Conservation (phyloP, 2,329 filamentous ascomycete genomes). For the Bipolaris victoriae region DNA sequence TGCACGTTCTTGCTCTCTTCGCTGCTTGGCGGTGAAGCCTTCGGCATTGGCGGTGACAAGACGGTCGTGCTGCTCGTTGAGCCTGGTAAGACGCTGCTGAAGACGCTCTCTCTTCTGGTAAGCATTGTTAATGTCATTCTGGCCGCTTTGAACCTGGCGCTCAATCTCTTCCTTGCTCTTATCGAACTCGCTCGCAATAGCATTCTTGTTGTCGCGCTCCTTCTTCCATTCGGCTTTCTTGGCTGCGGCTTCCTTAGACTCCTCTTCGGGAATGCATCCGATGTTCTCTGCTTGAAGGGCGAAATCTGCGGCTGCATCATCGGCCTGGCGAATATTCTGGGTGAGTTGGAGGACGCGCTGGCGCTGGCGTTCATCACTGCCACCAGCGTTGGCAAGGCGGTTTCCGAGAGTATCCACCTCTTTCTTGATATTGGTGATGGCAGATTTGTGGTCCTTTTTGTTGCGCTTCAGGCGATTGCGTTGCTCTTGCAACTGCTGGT, state of each 20-base stretch:
- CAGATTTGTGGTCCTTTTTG: constrained; percentile 76
- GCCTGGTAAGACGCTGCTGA: constrained; percentile 71
- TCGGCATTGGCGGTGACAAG: constrained; percentile 72
- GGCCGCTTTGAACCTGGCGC: constrained; percentile 66
- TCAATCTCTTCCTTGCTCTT: constrained; percentile 67
- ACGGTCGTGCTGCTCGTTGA: constrained; percentile 73
- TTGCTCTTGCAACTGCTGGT: constrained; percentile 72
- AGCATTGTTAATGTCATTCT: constrained; percentile 67
- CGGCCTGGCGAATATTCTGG: constrained; percentile 73
- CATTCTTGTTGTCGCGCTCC: constrained; percentile 59
- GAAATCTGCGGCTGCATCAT: constrained; percentile 65
- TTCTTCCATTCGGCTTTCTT: constrained; percentile 65
- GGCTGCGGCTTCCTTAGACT: constrained; percentile 63
- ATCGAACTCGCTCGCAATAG: constrained; percentile 64
- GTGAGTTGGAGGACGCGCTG: constrained; percentile 78
- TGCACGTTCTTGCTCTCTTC: constrained; percentile 49
- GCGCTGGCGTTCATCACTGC: constrained; percentile 75
- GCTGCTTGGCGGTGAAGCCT: constrained; percentile 66
- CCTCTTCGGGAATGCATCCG: constrained; percentile 67
- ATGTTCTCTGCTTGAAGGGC: constrained; percentile 67
- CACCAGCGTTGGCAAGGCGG: constrained; percentile 70
- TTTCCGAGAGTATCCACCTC: constrained; percentile 74
- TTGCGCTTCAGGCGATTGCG: constrained; percentile 71
- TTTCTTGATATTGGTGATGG: constrained; percentile 70
- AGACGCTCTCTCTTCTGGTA: constrained; percentile 76